phyloP scores from a whole-genome alignment of 306 rosid genomes.

The Canavalia ensiformis region DNA sequence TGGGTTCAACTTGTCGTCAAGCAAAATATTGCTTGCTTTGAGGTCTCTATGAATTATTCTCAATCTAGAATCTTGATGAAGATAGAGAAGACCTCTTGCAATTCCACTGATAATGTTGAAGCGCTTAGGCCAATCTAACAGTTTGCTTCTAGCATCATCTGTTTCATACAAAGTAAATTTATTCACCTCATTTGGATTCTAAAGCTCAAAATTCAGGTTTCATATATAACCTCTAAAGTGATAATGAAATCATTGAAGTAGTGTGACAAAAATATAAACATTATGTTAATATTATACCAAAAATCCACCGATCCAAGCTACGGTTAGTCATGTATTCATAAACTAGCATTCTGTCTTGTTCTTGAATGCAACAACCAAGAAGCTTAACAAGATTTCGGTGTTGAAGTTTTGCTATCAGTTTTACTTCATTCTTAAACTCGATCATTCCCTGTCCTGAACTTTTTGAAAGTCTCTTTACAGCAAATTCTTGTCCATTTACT shows the following conservation, averaged over 20 bases:
- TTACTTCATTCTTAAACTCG: slow-evolving; percentile 59
- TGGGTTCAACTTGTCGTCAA: slow-evolving; percentile 54
- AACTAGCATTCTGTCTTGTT: slow-evolving; percentile 38
- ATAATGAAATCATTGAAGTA: not conserved
- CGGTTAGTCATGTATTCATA: slow-evolving; percentile 49
- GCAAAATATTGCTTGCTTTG: slow-evolving; percentile 56
- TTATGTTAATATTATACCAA: slow-evolving; percentile 38
- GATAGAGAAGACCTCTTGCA: slow-evolving; percentile 62
- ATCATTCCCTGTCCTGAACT: slow-evolving; percentile 52
- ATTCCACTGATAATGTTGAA: slow-evolving; percentile 59
- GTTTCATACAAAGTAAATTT: not conserved
- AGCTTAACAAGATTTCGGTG: slow-evolving; percentile 65
- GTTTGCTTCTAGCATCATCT: slow-evolving; percentile 47
- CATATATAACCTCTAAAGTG: not conserved
- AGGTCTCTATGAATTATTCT: slow-evolving; percentile 16
- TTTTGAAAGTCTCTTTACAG: slow-evolving; percentile 59
- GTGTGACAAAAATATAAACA: not conserved
- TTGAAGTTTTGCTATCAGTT: slow-evolving; percentile 53
- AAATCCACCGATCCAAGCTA: slow-evolving; percentile 53
- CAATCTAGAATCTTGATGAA: slow-evolving; percentile 53
- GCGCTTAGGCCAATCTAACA: slow-evolving; percentile 56
- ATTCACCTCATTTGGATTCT: not conserved
- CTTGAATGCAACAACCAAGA: slow-evolving; percentile 52
- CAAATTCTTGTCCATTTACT: slow-evolving; percentile 52
- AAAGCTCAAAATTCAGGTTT: not conserved